Evolutionary conservation across 2,329 filamentous ascomycete species (phyloP).

Genomic region (Dissoconium aciculare): DNA sequence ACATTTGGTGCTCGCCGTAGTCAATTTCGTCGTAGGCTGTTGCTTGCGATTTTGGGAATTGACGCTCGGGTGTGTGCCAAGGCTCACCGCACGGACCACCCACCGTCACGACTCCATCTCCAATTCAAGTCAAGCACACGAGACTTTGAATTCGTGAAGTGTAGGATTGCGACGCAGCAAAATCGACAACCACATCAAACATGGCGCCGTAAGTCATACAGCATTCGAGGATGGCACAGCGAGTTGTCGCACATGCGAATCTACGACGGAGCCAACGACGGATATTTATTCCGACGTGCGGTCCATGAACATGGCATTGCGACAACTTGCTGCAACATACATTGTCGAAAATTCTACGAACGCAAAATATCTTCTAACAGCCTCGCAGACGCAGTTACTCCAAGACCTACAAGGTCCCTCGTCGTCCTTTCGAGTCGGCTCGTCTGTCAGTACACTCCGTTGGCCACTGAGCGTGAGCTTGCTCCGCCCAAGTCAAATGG

Average conservation of each 20-base stretch:
- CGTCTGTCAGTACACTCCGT: conserved; percentile 86
- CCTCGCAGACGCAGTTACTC: conserved; percentile 57
- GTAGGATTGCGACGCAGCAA: conserved; percentile 2
- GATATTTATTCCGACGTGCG: no score
- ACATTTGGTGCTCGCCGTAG: neutral
- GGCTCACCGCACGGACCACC: conserved; percentile 1
- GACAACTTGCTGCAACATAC: no score
- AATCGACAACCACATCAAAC: conserved; percentile 21
- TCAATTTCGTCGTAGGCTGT: neutral
- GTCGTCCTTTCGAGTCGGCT: conserved; percentile 97
- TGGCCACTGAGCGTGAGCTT: conserved; percentile 97
- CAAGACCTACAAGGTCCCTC: conserved; percentile 99
- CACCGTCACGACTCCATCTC: no score
- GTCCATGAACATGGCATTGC: no score
- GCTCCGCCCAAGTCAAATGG: conserved; percentile 90
- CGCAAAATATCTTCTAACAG: neutral
- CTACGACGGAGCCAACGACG: no score
- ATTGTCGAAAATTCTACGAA: neutral
- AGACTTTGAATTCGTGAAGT: neutral
- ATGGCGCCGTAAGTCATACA: conserved; percentile 28
- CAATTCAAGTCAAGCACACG: no score
- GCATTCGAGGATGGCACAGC: no score
- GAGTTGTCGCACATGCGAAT: no score
- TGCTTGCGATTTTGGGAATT: conserved; percentile 4
- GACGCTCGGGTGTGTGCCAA: neutral